Percentiles rank a stretch among this genome's conserved stretches.
These are phyloP conservation scores for Geum urbanum DNA, from an alignment of 306 rosid species.

Conservation along the genomic window DNA sequence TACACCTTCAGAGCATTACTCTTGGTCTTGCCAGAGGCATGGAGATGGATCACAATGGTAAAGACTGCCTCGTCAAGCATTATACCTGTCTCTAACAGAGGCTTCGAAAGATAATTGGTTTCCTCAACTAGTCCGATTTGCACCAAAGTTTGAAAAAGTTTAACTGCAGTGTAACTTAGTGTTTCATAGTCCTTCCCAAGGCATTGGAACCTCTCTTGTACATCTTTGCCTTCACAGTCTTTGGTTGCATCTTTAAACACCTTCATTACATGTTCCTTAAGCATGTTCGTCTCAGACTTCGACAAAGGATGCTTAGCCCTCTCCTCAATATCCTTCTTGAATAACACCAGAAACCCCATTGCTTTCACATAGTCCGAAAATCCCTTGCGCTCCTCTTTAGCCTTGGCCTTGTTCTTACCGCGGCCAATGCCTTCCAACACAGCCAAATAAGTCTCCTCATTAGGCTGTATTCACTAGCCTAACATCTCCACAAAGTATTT, in stretches of 20 bases:
- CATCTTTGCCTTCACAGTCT: neutral
- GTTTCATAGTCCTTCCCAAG: neutral
- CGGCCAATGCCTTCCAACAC: neutral
- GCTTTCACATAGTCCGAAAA: neutral
- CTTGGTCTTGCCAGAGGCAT: neutral
- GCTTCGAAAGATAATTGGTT: neutral
- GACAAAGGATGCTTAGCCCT: neutral
- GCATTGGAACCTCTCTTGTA: neutral
- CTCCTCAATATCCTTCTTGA: neutral
- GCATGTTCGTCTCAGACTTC: neutral
- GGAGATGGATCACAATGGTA: neutral
- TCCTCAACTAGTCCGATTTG: neutral
- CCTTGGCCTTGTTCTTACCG: neutral
- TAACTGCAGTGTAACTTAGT: neutral
- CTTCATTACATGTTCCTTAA: conserved; percentile 1
- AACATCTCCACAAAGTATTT: conserved; percentile 6
- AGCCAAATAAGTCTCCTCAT: neutral
- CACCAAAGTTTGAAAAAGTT: neutral
- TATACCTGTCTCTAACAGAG: neutral
- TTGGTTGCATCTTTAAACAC: neutral
- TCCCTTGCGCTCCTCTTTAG: neutral
- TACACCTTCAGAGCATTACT: neutral
- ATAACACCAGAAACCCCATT: neutral
- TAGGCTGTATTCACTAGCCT: neutral
- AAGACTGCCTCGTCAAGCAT: neutral